Evolutionary conservation across 805 yeast genomes (phyloP).

Genomic region (Candida rishiriensis): DNA sequence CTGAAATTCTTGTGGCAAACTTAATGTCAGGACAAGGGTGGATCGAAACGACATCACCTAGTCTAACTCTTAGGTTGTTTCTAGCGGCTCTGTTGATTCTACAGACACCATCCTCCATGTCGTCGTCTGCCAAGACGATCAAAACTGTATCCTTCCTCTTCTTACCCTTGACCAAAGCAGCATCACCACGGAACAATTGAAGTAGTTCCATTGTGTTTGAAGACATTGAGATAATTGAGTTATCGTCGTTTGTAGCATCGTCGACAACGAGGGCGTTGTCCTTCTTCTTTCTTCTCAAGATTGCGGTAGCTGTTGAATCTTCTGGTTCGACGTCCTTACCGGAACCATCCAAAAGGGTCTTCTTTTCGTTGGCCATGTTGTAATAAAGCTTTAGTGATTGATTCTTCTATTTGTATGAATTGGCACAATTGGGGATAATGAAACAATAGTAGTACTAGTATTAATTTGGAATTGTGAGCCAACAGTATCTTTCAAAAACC

Average conservation of each 20-base stretch:
- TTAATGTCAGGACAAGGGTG: conserved; percentile 98
- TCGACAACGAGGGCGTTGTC: conserved; percentile 91
- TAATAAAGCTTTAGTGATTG: no score
- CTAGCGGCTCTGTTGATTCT: conserved; percentile 94
- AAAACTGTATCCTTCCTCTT: conserved; percentile 96
- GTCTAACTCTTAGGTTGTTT: conserved; percentile 87
- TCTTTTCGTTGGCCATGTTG: conserved; percentile 29
- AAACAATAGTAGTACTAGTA: no score
- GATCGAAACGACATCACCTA: conserved; percentile 87
- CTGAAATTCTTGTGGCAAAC: conserved; percentile 91
- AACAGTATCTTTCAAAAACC: no score
- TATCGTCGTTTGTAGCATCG: conserved; percentile 96
- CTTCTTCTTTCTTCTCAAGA: conserved; percentile 95
- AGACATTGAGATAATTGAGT: conserved; percentile 92
- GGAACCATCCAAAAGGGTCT: conserved; percentile 34
- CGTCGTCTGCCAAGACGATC: conserved; percentile 94
- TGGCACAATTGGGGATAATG: no score
- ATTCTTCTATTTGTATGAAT: no score
- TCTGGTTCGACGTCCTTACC: conserved; percentile 32
- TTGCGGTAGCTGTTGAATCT: conserved; percentile 85
- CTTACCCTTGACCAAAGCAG: conserved; percentile 95
- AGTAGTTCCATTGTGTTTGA: conserved; percentile 92
- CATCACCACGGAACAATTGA: conserved; percentile 96
- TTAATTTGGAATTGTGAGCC: no score
- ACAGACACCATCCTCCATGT: conserved; percentile 92